Percentiles rank a stretch among this genome's conserved stretches.
Conservation (phyloP, 805 yeast genomes). For the Yarrowia sp. region DNA sequence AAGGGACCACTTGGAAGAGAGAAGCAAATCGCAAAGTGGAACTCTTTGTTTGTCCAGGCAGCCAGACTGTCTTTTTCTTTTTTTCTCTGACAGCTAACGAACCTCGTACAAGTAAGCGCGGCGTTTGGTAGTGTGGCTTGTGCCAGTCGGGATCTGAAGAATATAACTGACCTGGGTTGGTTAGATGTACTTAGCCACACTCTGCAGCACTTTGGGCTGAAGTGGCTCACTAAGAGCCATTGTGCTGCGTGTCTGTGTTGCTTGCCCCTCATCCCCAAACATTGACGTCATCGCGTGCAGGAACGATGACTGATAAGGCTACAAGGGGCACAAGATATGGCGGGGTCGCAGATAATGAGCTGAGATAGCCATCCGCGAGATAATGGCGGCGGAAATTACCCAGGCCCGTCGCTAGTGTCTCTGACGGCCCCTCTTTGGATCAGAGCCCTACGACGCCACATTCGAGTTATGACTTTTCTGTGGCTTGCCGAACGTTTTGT, state of each 20-base stretch:
- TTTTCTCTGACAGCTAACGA: no score
- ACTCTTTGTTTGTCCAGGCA: neutral
- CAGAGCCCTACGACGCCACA: neutral
- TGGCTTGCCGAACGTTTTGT: constrained; percentile 15
- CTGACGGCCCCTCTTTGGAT: no score
- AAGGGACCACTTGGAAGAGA: neutral
- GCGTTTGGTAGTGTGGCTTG: no score
- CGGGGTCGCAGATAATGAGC: neutral
- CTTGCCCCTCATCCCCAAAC: neutral
- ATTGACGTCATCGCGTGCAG: constrained; percentile 13
- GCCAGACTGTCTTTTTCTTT: neutral
- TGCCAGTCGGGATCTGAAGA: no score
- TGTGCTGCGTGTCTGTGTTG: no score
- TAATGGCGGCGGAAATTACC: no score
- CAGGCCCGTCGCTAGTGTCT: no score
- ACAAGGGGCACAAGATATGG: neutral
- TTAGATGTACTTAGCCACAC: no score
- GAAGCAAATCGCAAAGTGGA: neutral
- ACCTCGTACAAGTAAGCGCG: no score
- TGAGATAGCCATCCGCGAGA: no score
- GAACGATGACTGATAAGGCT: constrained; percentile 11
- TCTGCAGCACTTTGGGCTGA: no score
- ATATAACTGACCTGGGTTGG: no score
- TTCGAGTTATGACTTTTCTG: constrained; percentile 3
- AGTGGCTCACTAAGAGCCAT: neutral